Percentiles rank a stretch among this genome's conserved stretches.
These are phyloP conservation scores for Hortaea werneckii DNA, from an alignment of 2,329 filamentous ascomycete genomes.

Conservation along the genomic window DNA sequence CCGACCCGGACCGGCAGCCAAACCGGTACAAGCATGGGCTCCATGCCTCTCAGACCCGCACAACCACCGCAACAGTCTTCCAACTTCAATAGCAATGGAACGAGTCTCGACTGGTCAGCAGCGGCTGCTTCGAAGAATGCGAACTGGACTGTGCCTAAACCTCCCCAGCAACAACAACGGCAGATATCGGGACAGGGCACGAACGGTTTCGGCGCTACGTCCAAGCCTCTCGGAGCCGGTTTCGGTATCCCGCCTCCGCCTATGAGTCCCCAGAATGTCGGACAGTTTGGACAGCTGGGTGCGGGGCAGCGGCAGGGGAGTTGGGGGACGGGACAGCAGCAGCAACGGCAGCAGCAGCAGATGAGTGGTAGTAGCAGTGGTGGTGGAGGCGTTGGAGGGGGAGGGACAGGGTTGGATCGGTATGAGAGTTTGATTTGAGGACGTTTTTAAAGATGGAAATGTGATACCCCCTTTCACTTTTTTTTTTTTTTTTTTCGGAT, in stretches of 20 bases:
- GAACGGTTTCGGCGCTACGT: constrained; percentile 6
- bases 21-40: constrained; percentile 8
- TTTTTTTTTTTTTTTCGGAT: constrained; percentile 1
- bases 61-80: constrained; percentile 16
- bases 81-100: constrained; percentile 13
- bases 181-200: constrained; percentile 1
- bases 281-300: constrained; percentile 31
- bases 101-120: constrained; percentile 45
- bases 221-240: background rate
- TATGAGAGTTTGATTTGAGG: constrained; percentile 54
- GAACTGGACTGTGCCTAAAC: too few relatives aligned
- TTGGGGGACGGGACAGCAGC: constrained; percentile 15
- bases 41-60: constrained; percentile 19
- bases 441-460: too few relatives aligned
- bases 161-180: constrained; percentile 4
- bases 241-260: constrained; percentile 22
- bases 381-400: background rate
- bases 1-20: constrained; percentile 18
- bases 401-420: constrained; percentile 48
- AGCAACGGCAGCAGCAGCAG: constrained; percentile 21
- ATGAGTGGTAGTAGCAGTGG: background rate
- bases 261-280: constrained; percentile 24
- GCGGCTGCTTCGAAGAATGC: constrained; percentile 10
- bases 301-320: constrained; percentile 29
- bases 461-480: too few relatives aligned